Evolutionary conservation across 495 filamentous ascomycete species (phyloP).

Genomic region (Annulohypoxylon bovei): DNA sequence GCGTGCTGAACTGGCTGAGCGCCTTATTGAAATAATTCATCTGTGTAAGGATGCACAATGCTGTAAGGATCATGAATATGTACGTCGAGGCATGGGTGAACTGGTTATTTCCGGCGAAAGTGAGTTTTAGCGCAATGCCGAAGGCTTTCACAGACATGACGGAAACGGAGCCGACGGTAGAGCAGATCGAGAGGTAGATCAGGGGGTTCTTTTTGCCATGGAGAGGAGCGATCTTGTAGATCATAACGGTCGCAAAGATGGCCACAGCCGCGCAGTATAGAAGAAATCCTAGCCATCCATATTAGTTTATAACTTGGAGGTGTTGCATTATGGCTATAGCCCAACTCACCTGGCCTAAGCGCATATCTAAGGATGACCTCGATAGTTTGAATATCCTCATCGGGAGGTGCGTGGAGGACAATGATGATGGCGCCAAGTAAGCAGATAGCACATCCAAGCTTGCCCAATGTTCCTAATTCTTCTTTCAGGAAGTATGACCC

Average conservation of each 20-base stretch:
- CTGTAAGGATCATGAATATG: slow-evolving; percentile 92
- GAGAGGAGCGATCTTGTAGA: slow-evolving; percentile 87
- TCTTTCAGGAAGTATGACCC: slow-evolving; percentile 95
- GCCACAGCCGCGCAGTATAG: slow-evolving; percentile 80
- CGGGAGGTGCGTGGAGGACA: slow-evolving; percentile 94
- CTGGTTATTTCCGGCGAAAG: slow-evolving; percentile 90
- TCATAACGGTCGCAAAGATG: slow-evolving; percentile 89
- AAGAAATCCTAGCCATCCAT: slow-evolving; percentile 73
- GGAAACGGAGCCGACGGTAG: slow-evolving; percentile 93
- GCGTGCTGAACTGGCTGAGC: slow-evolving; percentile 93
- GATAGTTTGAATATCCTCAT: slow-evolving; percentile 86
- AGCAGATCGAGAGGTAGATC: slow-evolving; percentile 96
- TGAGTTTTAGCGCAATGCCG: slow-evolving; percentile 94
- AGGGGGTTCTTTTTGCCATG: slow-evolving; percentile 95
- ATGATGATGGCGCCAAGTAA: slow-evolving; percentile 97
- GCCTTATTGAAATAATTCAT: slow-evolving; percentile 99
- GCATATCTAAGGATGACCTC: slow-evolving; percentile 90
- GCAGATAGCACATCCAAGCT: slow-evolving; percentile 94
- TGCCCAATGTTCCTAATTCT: slow-evolving; percentile 85
- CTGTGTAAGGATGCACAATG: slow-evolving; percentile 93
- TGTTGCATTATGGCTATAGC: neutral
- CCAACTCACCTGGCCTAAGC: slow-evolving; percentile 79
- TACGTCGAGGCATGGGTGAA: slow-evolving; percentile 94
- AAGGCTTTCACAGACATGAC: slow-evolving; percentile 99
- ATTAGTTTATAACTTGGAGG: slow-evolving; percentile 41